Percentiles rank a stretch among this genome's conserved stretches.
phyloP scores from a whole-genome alignment of 805 yeast genomes.

The Candida multigemmis region DNA sequence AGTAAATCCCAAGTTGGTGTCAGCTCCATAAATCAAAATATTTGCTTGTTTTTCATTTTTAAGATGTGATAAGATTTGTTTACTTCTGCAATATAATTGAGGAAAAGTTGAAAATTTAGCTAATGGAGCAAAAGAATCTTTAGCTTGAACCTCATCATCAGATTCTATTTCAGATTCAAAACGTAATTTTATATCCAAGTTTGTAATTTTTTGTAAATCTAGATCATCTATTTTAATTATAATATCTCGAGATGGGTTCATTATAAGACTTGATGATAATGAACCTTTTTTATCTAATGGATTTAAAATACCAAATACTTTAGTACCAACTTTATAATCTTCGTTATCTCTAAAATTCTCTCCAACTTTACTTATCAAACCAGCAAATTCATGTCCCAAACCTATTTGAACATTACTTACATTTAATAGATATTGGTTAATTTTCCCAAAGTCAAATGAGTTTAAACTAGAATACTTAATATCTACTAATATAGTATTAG shows the following conservation, averaged over 20 bases:
- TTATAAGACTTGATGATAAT: constrained; percentile 44
- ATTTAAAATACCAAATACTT: constrained; percentile 53
- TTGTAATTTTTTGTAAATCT: constrained; percentile 9
- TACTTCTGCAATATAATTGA: constrained; percentile 26
- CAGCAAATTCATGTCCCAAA: constrained; percentile 64
- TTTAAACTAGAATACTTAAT: constrained; percentile 53
- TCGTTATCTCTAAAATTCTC: constrained; percentile 15
- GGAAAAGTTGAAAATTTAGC: constrained; percentile 26
- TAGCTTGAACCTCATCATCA: constrained; percentile 2
- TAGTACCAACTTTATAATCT: constrained; percentile 44
- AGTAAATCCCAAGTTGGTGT: constrained; percentile 28
- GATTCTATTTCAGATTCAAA: constrained; percentile 6
- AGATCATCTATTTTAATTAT: constrained; percentile 18
- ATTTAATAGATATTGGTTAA: constrained; percentile 44
- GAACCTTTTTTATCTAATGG: constrained; percentile 49
- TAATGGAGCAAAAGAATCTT: constrained; percentile 14
- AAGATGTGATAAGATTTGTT: constrained; percentile 21
- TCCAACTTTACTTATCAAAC: constrained; percentile 51
- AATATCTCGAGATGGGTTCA: constrained; percentile 43
- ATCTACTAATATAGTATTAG: constrained; percentile 45
- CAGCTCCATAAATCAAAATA: constrained; percentile 34
- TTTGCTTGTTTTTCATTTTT: constrained; percentile 12
- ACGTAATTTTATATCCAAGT: constrained; percentile 14
- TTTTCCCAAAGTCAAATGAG: constrained; percentile 56
- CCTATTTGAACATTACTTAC: constrained; percentile 49